phyloP scores from a whole-genome alignment of 345 rosid species.

The Passiflora organensis region DNA sequence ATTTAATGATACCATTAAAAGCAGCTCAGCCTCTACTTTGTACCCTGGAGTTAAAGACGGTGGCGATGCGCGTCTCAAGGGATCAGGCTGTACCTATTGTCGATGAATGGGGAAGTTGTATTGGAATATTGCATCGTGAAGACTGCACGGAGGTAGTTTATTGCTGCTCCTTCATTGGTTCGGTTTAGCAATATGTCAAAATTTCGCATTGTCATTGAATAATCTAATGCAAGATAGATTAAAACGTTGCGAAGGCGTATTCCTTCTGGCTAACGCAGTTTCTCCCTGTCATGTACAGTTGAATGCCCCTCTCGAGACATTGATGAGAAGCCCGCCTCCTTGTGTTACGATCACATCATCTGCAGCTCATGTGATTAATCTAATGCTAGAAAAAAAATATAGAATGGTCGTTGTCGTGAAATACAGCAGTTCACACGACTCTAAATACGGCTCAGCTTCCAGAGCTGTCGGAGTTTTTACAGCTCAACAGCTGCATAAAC shows the following conservation, averaged over 20 bases:
- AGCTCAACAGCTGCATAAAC: conserved; percentile 41
- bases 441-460: conserved; percentile 24
- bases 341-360: conserved; percentile 53
- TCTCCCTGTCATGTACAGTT: conserved; percentile 38
- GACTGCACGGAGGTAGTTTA: conserved; percentile 56
- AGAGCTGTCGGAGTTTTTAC: conserved; percentile 64
- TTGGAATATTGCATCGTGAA: conserved; percentile 69
- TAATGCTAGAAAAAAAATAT: conserved; percentile 52
- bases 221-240: not conserved
- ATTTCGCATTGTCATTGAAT: no score
- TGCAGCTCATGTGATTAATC: conserved; percentile 48
- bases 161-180: not conserved
- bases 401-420: conserved; percentile 59
- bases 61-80: conserved; percentile 54
- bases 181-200: not conserved
- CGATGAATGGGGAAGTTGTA: conserved; percentile 63
- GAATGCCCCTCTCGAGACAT: conserved; percentile 43
- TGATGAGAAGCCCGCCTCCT: conserved; percentile 76
- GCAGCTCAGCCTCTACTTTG: conserved; percentile 51
- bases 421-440: conserved; percentile 25
- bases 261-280: not conserved
- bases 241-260: not conserved
- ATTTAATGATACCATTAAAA: conserved; percentile 51
- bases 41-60: conserved; percentile 43
- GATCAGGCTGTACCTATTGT: conserved; percentile 57